A percentile compares a stretch with the other conserved stretches of the same genome.
Conservation (phyloP, 306 rosid genomes). For the Pachyrhizus erosus region DNA sequence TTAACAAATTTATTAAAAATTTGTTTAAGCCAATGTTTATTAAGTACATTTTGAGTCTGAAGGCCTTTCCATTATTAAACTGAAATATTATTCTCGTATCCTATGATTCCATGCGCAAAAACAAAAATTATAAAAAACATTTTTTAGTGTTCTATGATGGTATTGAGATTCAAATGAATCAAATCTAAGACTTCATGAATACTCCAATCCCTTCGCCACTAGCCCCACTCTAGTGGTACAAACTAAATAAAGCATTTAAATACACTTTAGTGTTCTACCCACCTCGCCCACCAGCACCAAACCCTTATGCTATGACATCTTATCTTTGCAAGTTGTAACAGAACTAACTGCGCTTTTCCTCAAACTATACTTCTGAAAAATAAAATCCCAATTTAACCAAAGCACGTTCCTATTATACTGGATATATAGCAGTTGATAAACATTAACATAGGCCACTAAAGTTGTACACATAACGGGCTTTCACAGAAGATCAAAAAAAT, state of each 20-base stretch:
- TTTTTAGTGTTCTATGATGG: too few species aligned
- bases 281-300: background rate
- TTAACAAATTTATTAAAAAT: too few species aligned
- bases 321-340: background rate
- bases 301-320: background rate
- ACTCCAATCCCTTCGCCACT: too few species aligned
- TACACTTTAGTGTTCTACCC: background rate
- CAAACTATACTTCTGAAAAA: background rate
- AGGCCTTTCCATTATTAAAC: too few species aligned
- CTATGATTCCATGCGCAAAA: too few species aligned
- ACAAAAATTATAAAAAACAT: too few species aligned
- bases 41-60: too few species aligned
- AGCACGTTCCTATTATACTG: background rate
- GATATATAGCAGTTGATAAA: background rate
- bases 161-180: too few species aligned
- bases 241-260: background rate
- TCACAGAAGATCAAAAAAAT: constrained; percentile 78
- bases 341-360: background rate
- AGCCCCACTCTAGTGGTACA: too few species aligned
- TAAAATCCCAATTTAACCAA: background rate
- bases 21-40: too few species aligned
- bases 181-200: too few species aligned
- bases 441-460: background rate
- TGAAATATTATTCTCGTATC: too few species aligned
- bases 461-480: background rate